These are phyloP conservation scores for Hypoxylon sp. DNA, from an alignment of 2,329 filamentous ascomycete genomes.

Conservation along the genomic window DNA sequence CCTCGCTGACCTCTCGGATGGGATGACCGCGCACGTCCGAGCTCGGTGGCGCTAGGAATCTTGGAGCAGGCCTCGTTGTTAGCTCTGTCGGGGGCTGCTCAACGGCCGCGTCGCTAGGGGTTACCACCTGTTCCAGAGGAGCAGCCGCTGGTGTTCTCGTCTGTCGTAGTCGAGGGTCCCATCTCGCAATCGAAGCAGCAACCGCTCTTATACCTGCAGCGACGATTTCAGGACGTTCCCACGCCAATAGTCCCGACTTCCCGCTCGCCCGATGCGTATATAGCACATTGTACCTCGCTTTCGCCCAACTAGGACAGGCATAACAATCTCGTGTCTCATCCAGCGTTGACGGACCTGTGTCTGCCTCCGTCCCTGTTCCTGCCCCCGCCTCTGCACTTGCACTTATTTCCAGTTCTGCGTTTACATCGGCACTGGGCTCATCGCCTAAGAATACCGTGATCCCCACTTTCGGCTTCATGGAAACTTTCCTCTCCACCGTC, in stretches of 20 bases:
- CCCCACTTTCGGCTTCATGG: constrained; percentile 50
- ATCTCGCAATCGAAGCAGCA: constrained; percentile 49
- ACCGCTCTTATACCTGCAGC: constrained; percentile 52
- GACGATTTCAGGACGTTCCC: constrained; percentile 58
- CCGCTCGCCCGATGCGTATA: constrained; percentile 51
- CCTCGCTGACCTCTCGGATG: constrained; percentile 41
- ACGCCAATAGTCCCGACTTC: constrained; percentile 55
- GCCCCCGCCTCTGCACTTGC: constrained; percentile 15
- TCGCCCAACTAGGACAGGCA: constrained; percentile 59
- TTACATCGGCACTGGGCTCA: constrained; percentile 29
- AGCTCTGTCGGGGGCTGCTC: constrained; percentile 12
- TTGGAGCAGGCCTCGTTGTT: constrained; percentile 13
- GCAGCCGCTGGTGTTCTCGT: constrained; percentile 38
- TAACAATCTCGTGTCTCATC: constrained; percentile 44
- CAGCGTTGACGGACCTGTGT: constrained; percentile 26
- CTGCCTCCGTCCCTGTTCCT: constrained; percentile 22
- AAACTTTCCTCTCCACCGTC: constrained; percentile 36
- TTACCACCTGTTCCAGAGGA: constrained; percentile 48
- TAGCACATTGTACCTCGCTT: constrained; percentile 53
- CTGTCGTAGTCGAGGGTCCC: constrained; percentile 50
- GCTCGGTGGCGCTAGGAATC: constrained; percentile 34
- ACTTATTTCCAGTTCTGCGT: constrained; percentile 28
- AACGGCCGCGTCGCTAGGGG: constrained; percentile 10
- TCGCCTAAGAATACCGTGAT: constrained; percentile 58
- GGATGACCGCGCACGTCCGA: constrained; percentile 35